phyloP scores from a whole-genome alignment of 306 rosid genomes.

The Citrullus mucosospermus region DNA sequence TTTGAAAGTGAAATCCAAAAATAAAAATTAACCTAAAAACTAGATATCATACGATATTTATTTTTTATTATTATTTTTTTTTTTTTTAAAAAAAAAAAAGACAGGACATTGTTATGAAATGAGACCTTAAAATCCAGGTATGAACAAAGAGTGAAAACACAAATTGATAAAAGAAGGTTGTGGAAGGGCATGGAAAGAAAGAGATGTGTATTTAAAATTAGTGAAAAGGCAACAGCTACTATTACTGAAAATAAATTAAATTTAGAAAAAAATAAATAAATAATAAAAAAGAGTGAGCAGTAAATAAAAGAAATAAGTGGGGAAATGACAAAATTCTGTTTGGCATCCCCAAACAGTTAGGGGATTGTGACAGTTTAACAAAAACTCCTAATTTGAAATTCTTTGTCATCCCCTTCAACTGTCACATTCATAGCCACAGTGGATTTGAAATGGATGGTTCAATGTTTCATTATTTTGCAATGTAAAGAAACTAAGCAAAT shows the following conservation, averaged over 20 bases:
- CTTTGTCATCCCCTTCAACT: no score
- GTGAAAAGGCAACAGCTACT: not conserved
- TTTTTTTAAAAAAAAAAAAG: no score
- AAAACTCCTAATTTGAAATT: not conserved
- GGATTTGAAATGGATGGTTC: not conserved
- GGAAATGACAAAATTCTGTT: slow-evolving; percentile 3
- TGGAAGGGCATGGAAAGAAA: not conserved
- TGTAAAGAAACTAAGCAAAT: no score
- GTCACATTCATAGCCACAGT: not conserved
- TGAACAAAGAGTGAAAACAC: not conserved
- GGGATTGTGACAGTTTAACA: not conserved
- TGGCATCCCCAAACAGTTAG: not conserved
- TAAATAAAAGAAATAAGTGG: not conserved
- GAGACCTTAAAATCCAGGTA: not conserved
- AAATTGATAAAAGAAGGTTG: not conserved
- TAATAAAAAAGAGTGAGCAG: not conserved
- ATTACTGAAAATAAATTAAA: not conserved
- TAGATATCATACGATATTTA: no score
- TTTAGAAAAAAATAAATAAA: no score
- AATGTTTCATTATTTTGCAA: not conserved
- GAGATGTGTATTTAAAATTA: not conserved
- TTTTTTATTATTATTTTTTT: no score
- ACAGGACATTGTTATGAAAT: not conserved
- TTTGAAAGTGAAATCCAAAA: no score
- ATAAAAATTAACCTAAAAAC: not conserved